These are phyloP conservation scores for Raphanus sativus DNA, from an alignment of 345 rosid species.

Conservation along the genomic window DNA sequence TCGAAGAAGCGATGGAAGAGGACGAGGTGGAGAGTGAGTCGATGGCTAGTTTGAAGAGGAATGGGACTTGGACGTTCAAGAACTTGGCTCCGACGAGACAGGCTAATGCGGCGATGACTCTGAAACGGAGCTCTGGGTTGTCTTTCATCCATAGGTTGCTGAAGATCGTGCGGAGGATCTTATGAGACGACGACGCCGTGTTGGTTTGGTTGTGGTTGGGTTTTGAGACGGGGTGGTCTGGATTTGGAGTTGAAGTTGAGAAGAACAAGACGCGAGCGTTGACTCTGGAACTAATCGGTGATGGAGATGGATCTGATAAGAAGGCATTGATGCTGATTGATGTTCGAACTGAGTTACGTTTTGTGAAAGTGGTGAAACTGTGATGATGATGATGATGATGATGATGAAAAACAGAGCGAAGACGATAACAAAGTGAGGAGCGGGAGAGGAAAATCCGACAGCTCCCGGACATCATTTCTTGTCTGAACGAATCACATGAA, in stretches of 20 bases:
- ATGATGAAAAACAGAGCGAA: no score
- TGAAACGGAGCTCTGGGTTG: slow-evolving; percentile 68
- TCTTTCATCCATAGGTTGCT: slow-evolving; percentile 83
- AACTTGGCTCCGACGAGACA: slow-evolving; percentile 83
- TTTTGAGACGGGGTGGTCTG: slow-evolving; percentile 1
- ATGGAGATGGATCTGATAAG: slow-evolving; percentile 33
- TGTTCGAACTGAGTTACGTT: slow-evolving; percentile 6
- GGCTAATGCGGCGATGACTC: slow-evolving; percentile 75
- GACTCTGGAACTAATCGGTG: slow-evolving; percentile 26
- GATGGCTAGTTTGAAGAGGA: slow-evolving; percentile 84
- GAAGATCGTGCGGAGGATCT: slow-evolving; percentile 65
- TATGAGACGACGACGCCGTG: slow-evolving; percentile 31
- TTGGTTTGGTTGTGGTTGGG: slow-evolving; percentile 16
- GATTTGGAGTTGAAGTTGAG: slow-evolving; percentile 43
- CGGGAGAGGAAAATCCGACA: slow-evolving; percentile 27
- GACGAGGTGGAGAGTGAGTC: slow-evolving; percentile 72
- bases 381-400: slow-evolving; percentile 16
- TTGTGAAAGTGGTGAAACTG: slow-evolving; percentile 27
- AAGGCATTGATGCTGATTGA: slow-evolving; percentile 30
- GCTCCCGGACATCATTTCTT: slow-evolving; percentile 17
- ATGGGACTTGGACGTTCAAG: slow-evolving; percentile 88
- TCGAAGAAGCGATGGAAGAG: slow-evolving; percentile 48
- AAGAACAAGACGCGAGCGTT: slow-evolving; percentile 44
- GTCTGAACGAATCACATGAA: no score
- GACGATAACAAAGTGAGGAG: slow-evolving; percentile 14